Evolutionary conservation across 2,329 filamentous ascomycete species (phyloP).

Genomic region (Aaosphaeria arxii): DNA sequence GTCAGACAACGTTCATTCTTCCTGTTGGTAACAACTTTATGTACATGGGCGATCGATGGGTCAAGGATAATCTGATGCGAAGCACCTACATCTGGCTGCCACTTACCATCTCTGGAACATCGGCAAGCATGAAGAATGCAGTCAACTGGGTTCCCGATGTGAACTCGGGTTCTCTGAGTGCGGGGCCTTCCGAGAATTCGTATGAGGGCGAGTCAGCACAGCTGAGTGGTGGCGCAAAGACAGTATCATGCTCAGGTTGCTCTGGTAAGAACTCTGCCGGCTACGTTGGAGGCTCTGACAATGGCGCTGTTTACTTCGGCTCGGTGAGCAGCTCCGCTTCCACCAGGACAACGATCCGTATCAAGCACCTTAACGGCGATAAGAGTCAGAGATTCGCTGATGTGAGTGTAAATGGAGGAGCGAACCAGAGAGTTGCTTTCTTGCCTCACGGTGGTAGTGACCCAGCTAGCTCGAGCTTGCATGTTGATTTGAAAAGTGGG

Average conservation of each 20-base stretch:
- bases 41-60: constrained; percentile 69
- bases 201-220: constrained; percentile 53
- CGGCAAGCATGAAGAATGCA: constrained; percentile 49
- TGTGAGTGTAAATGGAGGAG: constrained; percentile 56
- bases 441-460: constrained; percentile 48
- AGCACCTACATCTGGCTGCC: constrained; percentile 67
- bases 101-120: constrained; percentile 51
- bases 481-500: constrained; percentile 49
- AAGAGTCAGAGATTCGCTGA: constrained; percentile 50
- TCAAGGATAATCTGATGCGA: constrained; percentile 56
- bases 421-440: constrained; percentile 52
- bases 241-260: constrained; percentile 51
- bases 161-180: constrained; percentile 42
- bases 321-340: constrained; percentile 44
- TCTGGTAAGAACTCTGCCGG: constrained; percentile 51
- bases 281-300: constrained; percentile 40
- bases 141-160: constrained; percentile 56
- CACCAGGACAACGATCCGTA: constrained; percentile 51
- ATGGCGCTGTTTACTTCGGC: constrained; percentile 52
- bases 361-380: constrained; percentile 59
- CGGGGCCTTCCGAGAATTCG: constrained; percentile 44
- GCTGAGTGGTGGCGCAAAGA: constrained; percentile 45
- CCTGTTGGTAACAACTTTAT: constrained; percentile 45
- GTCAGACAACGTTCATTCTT: constrained; percentile 61
- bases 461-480: constrained; percentile 47